Evolutionary conservation across 108 stramenopile genomes (phyloP), one percentile per base, ranked within the genome.

Genomic region (Mayamaea pseudoterrestris): DNA sequence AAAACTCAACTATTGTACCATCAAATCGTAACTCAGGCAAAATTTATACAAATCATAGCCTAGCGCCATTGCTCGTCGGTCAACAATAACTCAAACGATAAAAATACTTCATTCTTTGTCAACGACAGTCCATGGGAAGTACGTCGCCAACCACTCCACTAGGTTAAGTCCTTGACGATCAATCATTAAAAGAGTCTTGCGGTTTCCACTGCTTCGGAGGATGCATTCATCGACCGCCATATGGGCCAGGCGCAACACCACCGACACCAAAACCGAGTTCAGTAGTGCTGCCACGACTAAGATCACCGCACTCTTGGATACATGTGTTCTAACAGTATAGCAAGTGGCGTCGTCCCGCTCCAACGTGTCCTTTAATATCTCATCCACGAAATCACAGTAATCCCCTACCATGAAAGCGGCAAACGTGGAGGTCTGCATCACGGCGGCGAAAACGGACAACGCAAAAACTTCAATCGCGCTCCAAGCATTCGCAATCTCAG

Each of bases 391-490:
- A 35, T 74, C 82, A 59, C 87, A 93, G 17, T 66, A 71, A 47
- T 83, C 60, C 12, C 82, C 87, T 49, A 93, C 76, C 45, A 93
- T 87, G 35, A 88, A 89, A 0, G 67, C 55, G 8, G 92, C 74
- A 57, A 93, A 89, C 17, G 72, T 78, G 5, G 78, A 69, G 28
- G 91, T 81, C 47, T 94, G 74, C 22, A 86, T 41, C 31, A 94
- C 41, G 0, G 88, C 77, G 5, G 78, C 90, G 12, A 79, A 48
- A 30, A 87, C 76, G 30, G 74, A 68, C 7, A 94, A 56, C 0
- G 79, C 55, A 55, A 94, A 94, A 3, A 94, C 93, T 50, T 94
- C 93, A 23, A 92, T 61, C 2, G 90, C 90, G 34, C 76, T 74
- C 93, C 93, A 94, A 13, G 84, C 85, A 41, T 84, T 92, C 17